These are phyloP conservation scores for Malus asiatica DNA, from an alignment of 306 rosid genomes.

Conservation along the genomic window DNA sequence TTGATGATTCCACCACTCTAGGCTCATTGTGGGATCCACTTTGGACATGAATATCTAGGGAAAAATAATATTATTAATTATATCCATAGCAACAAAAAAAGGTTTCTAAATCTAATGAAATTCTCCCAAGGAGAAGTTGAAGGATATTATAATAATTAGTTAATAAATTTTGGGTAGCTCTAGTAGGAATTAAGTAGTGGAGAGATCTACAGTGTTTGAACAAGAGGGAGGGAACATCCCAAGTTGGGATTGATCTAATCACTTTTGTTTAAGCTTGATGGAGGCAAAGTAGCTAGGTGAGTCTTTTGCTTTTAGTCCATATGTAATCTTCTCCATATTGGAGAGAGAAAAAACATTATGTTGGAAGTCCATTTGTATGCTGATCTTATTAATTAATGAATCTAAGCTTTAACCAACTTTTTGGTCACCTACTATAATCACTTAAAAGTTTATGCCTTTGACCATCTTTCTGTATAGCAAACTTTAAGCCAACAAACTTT, in stretches of 20 bases:
- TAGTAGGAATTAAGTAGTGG: neutral
- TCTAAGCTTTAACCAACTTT: constrained; percentile 26
- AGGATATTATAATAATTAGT: constrained; percentile 4
- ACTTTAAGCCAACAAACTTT: neutral
- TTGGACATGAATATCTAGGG: constrained; percentile 44
- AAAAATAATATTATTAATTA: neutral
- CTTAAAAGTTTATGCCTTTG: neutral
- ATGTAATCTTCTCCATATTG: constrained; percentile 22
- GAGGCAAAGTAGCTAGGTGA: constrained; percentile 7
- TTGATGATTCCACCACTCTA: constrained; percentile 40
- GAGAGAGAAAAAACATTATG: neutral
- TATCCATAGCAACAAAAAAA: constrained; percentile 4
- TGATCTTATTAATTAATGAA: constrained; percentile 14
- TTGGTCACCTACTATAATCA: constrained; percentile 52
- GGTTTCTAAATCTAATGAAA: constrained; percentile 14
- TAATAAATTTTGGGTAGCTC: constrained; percentile 19
- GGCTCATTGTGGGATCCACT: constrained; percentile 65
- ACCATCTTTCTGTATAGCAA: constrained; percentile 28
- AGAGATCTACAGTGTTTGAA: neutral
- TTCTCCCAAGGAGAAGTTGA: constrained; percentile 64
- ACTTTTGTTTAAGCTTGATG: neutral
- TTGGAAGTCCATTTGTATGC: constrained; percentile 6
- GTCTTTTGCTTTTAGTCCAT: constrained; percentile 4
- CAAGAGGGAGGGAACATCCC: constrained; percentile 1
- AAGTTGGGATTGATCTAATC: neutral